Evolutionary conservation across 2,329 filamentous ascomycete species (phyloP).

Genomic region (Trichoderma breve): DNA sequence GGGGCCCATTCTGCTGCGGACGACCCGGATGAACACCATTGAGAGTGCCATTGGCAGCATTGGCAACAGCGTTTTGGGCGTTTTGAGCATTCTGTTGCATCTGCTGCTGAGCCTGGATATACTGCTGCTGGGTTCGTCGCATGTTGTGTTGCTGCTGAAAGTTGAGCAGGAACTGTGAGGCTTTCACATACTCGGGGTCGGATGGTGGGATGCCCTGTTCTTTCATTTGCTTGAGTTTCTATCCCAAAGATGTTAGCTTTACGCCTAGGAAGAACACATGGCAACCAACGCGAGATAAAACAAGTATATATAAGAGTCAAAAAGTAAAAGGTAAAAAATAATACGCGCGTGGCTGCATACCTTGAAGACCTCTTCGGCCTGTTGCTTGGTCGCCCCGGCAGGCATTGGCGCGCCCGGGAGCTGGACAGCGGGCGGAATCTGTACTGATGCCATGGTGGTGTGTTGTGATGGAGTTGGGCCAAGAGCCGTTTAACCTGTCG

Average conservation of each 20-base stretch:
- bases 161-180: slow-evolving; percentile 69
- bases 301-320: neutral
- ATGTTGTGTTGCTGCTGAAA: slow-evolving; percentile 66
- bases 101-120: slow-evolving; percentile 39
- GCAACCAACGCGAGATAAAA: slow-evolving; percentile 4
- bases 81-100: slow-evolving; percentile 43
- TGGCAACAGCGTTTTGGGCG: slow-evolving; percentile 45
- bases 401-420: slow-evolving; percentile 63
- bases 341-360: slow-evolving; percentile 44
- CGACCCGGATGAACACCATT: slow-evolving; percentile 49
- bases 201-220: slow-evolving; percentile 73
- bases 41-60: slow-evolving; percentile 52
- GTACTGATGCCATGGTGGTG: slow-evolving; percentile 74
- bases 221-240: slow-evolving; percentile 92
- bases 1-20: slow-evolving; percentile 38
- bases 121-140: slow-evolving; percentile 47
- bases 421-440: slow-evolving; percentile 67
- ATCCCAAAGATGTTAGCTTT: neutral
- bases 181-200: slow-evolving; percentile 86
- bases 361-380: slow-evolving; percentile 71
- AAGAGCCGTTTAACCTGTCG: slow-evolving; percentile 15
- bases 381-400: slow-evolving; percentile 68
- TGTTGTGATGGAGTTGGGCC: slow-evolving; percentile 24
- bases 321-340: neutral
- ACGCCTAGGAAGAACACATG: neutral